Percentiles rank a stretch among this genome's conserved stretches.
Conservation (phyloP, 2,329 filamentous ascomycete genomes). For the Anthostomella pinea region DNA sequence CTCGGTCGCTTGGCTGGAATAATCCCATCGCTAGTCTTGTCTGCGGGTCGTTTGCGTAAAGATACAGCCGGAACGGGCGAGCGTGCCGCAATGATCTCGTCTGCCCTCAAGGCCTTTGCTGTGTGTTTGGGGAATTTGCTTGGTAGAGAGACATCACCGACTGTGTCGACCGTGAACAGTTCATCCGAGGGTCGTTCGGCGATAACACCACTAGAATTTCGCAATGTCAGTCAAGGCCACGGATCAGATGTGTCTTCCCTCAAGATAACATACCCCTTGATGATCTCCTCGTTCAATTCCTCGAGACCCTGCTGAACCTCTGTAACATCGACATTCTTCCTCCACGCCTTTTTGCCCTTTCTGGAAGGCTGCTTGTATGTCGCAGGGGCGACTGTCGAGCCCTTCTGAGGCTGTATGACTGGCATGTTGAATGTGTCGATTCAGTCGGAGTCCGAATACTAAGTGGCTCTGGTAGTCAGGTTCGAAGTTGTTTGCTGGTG, state of each 20-base stretch:
- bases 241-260: no score
- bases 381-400: constrained; percentile 61
- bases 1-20: constrained; percentile 72
- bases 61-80: constrained; percentile 79
- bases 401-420: constrained; percentile 47
- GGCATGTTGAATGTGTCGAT: constrained; percentile 56
- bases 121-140: constrained; percentile 62
- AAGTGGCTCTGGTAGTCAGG: no score
- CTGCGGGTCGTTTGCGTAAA: constrained; percentile 70
- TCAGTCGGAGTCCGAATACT: no score
- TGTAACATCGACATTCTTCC: constrained; percentile 94
- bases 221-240: constrained; percentile 9
- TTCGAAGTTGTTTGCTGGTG: no score
- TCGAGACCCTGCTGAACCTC: constrained; percentile 82
- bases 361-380: constrained; percentile 86
- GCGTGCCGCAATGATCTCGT: constrained; percentile 85
- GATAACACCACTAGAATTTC: constrained; percentile 67
- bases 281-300: constrained; percentile 82
- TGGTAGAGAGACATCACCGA: constrained; percentile 65
- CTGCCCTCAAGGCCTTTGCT: constrained; percentile 79
- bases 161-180: constrained; percentile 80
- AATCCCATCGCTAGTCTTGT: constrained; percentile 70
- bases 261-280: constrained; percentile 72
- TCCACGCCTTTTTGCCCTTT: constrained; percentile 98
- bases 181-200: constrained; percentile 78